Base-by-base conservation (phyloP, 176 grass and related monocot species). In the Musa beccarii region DNA sequence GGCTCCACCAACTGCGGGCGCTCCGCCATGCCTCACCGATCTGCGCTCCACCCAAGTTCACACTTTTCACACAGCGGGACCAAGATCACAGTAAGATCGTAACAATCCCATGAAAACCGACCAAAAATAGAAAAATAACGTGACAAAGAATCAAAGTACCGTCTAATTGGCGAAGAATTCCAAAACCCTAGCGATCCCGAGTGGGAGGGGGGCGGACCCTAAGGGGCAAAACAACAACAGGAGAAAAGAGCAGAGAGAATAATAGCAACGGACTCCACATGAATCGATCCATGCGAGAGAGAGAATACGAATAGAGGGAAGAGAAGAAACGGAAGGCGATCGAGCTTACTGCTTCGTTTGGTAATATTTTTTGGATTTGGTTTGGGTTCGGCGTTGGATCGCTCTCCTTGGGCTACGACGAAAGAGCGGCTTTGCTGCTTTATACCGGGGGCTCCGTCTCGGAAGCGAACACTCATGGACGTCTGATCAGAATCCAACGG, bases 1-100 rank as follows among this genome's bases (percentile, higher is more conserved):
- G 88, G 86, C 81, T 97, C 90, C 80, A 88, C 88, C 74, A 84
- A 86, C 34, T 28, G 78, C 72, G 87, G 87, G 17, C 72, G 50
- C 20, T 54, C 76, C n/a, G 71, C 52, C 71, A 74, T 74, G 53
- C 52, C 71, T 74, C 71, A 25, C 11, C 71, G 51, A 53, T 55
- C 71, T 74, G 71, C 71, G 71, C 21, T 15, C 53, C 71, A 26
- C 23, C 52, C 67, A 69, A 50, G 29, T n/a, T 69, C 67, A 69
- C 43, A 69, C 51, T 69, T 51, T 69, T 51, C 34, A 50, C 22
- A 19, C 29, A 16, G 34, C 34, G 50, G 15, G 9, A 61, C 17
- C 14, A 61, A 8, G 66, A 68, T 26, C 71, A 11, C 67, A 51
- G 8, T 12, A n/a, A 56, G 55, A 74, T 74, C 71, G 52, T 28